Evolutionary conservation across 768 basidiomycete species (phyloP), one percentile per base, ranked within the genome.

Genomic region (Sutorius australiensis): DNA sequence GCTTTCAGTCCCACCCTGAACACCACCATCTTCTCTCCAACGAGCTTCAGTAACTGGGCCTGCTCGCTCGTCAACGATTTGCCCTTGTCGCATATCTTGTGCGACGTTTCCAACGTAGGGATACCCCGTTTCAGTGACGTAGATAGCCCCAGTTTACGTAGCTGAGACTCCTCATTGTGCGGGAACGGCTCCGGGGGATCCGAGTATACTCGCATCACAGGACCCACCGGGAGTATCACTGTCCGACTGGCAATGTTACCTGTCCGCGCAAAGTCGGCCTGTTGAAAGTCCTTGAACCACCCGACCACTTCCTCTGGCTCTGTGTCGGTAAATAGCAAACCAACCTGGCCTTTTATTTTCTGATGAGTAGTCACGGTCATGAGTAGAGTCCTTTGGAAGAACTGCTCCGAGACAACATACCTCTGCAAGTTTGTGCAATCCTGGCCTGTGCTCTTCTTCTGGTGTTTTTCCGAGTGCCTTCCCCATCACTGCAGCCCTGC

Each of bases 111-210:
- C 42, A 98, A 73, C 7, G 87, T 89, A 5, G 95, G 95, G 0
- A 97, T 89, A 50, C 97, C 97, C 62, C 81, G 83, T 52, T 87
- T 82, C 78, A 99, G 80, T 30, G 77, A 80, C 16, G 95, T 98
- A 46, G 83, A 76, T 31, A 99, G 73, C 8, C 97, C 97, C 33
- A 98, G 80, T 69, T 90, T 91, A 50, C 97, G 84, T 48, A 99
- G 78, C 67, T 98, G 95, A 19, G 95, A 94, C 57, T 99, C 97
- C 75, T 98, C 93, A 62, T 93, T 94, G 70, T 98, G 94, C 34
- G 97, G 93, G 71, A 98, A 95, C 3, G 92, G 88, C 60, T 94
- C 87, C 36, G 87, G 82, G 0, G 87, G 89, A 57, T 89, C 86
- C 3, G 88, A 86, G 66, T 88, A 79, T 39, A 79, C 80, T 56